Evolutionary conservation across 148 eudicot species (phyloP), one percentile per base, ranked within the genome.

Genomic region (Amaranthus palmeri): DNA sequence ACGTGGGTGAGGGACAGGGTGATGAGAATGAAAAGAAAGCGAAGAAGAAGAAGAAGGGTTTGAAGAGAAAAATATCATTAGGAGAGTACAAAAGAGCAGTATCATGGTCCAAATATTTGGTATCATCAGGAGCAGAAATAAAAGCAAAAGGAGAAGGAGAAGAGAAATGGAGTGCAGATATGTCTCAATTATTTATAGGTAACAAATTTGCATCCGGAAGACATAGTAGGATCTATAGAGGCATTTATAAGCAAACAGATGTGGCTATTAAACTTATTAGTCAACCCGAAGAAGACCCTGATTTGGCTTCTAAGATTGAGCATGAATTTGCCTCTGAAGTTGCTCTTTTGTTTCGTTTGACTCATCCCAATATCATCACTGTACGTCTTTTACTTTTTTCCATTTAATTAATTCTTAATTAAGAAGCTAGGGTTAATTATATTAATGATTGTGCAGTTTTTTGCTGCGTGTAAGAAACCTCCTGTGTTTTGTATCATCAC

Each of bases 401-500:
- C n/a, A n/a, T n/a, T n/a, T n/a, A n/a, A n/a, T n/a, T n/a, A n/a
- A n/a, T n/a, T n/a, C n/a, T n/a, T n/a, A n/a, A n/a, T n/a, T n/a
- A n/a, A n/a, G n/a, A n/a, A n/a, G n/a, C n/a, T n/a, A n/a, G n/a
- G n/a, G n/a, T n/a, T n/a, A n/a, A n/a, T n/a, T n/a, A n/a, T n/a
- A n/a, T n/a, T n/a, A n/a, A n/a, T n/a, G n/a, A n/a, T n/a, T n/a
- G n/a, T n/a, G 85, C 88, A 95, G 99, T 90, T 92, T 73, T 73
- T 82, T 44, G 99, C 88, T 65, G 99, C 99, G 45, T 96, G 97
- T 74, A 96, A 96, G 82, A 96, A 96, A 72, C 84, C 93, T 13
- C 99, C 99, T 8, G 99, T 96, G 15, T 96, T 92, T 54, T 96
- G 99, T 68, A 96, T 96, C 59, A 96, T 96, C 79, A 96, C 97